Evolutionary conservation across 805 yeast species (phyloP).

Genomic region (Myxozyma melibiosi): DNA sequence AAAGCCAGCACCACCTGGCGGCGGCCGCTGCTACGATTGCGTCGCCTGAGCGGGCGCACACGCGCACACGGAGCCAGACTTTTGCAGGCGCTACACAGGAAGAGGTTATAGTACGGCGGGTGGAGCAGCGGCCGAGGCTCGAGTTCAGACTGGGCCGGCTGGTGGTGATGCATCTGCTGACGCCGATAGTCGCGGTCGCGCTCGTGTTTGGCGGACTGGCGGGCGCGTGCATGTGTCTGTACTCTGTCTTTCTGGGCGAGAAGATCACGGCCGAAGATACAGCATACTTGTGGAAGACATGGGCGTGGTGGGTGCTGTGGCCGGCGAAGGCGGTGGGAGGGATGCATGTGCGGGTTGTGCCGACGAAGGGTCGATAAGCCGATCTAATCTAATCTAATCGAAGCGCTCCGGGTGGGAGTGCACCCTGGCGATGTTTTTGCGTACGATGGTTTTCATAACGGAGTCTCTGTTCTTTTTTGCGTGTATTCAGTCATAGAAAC

Average conservation of each 20-base stretch:
- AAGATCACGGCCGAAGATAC: conserved; percentile 13
- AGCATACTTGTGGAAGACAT: conserved; percentile 28
- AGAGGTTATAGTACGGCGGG: not conserved
- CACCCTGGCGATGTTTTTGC: too few relatives aligned
- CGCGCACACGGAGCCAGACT: not conserved
- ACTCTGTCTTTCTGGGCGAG: conserved; percentile 25
- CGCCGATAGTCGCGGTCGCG: conserved; percentile 17
- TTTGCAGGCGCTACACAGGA: not conserved
- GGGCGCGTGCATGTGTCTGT: conserved; percentile 16
- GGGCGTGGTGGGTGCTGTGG: conserved; percentile 21
- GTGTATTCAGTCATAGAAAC: too few relatives aligned
- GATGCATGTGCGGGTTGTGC: not conserved
- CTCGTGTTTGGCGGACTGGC: conserved; percentile 15
- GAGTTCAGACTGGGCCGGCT: conserved; percentile 5
- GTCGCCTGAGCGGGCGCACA: conserved; percentile 1
- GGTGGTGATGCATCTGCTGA: conserved; percentile 13
- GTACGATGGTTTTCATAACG: too few relatives aligned
- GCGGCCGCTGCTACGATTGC: not conserved
- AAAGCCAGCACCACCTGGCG: conserved; percentile 3
- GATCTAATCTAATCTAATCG: too few relatives aligned
- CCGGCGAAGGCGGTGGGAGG: conserved; percentile 1
- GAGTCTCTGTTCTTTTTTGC: not conserved
- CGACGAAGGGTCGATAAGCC: not conserved
- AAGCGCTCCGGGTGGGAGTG: too few relatives aligned
- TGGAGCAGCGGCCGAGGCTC: not conserved